Conservation (phyloP, 2,329 filamentous ascomycete species). For the Neocatenulostroma microsporum region DNA sequence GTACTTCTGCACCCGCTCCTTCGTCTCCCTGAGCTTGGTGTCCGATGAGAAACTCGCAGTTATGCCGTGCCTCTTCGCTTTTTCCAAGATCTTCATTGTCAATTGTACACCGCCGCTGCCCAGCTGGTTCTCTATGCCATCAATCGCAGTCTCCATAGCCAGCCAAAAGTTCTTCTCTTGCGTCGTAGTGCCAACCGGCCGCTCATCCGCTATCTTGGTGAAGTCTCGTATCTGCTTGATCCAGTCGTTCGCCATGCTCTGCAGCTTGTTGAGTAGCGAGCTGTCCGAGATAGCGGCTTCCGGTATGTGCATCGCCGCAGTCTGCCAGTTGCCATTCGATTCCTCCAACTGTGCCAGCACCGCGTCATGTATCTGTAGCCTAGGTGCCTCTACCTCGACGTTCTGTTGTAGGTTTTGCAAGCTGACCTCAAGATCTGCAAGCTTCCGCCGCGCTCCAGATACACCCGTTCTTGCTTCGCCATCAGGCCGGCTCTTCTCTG, state of each 20-base stretch:
- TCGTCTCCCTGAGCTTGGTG: constrained; percentile 90
- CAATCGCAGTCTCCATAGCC: constrained; percentile 88
- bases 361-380: constrained; percentile 77
- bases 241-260: constrained; percentile 92
- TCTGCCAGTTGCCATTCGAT: constrained; percentile 55
- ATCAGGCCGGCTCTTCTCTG: constrained; percentile 66
- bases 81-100: constrained; percentile 89
- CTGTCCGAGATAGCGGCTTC: constrained; percentile 73
- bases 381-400: constrained; percentile 90
- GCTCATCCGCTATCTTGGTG: constrained; percentile 86
- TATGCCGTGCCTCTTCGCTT: constrained; percentile 95
- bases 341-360: constrained; percentile 80
- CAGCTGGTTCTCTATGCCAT: constrained; percentile 84
- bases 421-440: constrained; percentile 87
- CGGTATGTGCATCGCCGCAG: constrained; percentile 72
- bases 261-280: constrained; percentile 84
- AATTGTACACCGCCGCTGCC: constrained; percentile 80
- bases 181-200: constrained; percentile 68
- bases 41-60: constrained; percentile 95
- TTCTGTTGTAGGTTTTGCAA: constrained; percentile 92
- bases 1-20: constrained; percentile 95
- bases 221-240: constrained; percentile 97
- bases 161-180: constrained; percentile 99
- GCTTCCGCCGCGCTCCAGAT: constrained; percentile 92
- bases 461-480: constrained; percentile 90